Conservation (phyloP, 352 stramenopile genomes). For the Pythium vanterpoolii region DNA sequence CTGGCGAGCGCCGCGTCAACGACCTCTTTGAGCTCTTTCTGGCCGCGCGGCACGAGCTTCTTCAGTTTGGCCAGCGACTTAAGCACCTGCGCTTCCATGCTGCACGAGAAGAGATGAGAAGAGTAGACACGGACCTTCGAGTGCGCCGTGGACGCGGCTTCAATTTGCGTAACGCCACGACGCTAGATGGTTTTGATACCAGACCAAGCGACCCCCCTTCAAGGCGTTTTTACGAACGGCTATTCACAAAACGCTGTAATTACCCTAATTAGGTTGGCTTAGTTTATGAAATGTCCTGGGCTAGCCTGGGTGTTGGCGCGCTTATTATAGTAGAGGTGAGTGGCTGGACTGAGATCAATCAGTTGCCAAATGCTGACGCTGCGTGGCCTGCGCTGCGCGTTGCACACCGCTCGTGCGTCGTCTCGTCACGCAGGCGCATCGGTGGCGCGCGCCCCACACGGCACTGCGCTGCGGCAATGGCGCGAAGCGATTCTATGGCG, state of each 20-base stretch:
- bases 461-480: background rate
- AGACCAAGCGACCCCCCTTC: background rate
- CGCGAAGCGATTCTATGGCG: background rate
- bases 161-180: conserved; percentile 1
- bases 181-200: background rate
- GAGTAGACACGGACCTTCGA: too few relatives aligned
- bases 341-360: conserved; percentile 8
- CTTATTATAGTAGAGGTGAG: conserved; percentile 1
- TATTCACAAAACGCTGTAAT: background rate
- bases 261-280: background rate
- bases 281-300: background rate
- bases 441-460: background rate
- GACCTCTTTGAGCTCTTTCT: conserved; percentile 71
- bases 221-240: conserved; percentile 11
- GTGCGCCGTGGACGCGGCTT: background rate
- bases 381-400: conserved; percentile 4
- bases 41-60: conserved; percentile 66
- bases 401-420: background rate
- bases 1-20: conserved; percentile 52
- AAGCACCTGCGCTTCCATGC: conserved; percentile 65
- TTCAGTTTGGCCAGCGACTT: conserved; percentile 77
- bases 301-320: too few relatives aligned
- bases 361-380: conserved; percentile 10
- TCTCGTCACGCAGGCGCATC: background rate
- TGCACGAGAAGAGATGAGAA: too few relatives aligned